A percentile compares a stretch with the other conserved stretches of the same genome.
phyloP scores from a whole-genome alignment of 768 basidiomycete species.

The Galerina sulciceps region DNA sequence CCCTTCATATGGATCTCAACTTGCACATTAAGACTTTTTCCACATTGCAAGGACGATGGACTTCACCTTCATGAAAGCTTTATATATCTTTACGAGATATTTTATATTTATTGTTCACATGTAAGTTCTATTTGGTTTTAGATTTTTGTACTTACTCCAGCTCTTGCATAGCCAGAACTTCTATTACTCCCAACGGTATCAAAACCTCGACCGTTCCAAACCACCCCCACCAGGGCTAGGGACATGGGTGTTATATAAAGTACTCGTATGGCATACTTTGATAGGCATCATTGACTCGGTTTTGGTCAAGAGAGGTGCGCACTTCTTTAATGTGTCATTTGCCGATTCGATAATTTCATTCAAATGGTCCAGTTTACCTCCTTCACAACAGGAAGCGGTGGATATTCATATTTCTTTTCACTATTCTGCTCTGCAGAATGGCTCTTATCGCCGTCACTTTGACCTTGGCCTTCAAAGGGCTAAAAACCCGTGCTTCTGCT shows the following conservation, averaged over 20 bases:
- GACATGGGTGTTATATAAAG: slow-evolving; percentile 6
- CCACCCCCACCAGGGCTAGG: slow-evolving; percentile 3
- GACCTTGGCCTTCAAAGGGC: neutral
- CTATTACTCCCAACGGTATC: neutral
- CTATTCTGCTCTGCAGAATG: neutral
- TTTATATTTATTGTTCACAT: slow-evolving; percentile 5
- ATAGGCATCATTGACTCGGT: neutral
- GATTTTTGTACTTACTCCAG: neutral
- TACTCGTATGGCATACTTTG: neutral
- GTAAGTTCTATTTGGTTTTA: neutral
- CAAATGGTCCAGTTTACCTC: neutral
- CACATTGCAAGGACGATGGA: neutral
- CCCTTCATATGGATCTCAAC: neutral
- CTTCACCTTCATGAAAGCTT: neutral
- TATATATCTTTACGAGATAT: slow-evolving; percentile 12
- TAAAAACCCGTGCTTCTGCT: neutral
- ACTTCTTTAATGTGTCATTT: neutral
- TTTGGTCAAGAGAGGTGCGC: slow-evolving; percentile 5
- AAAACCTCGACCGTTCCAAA: slow-evolving; percentile 1
- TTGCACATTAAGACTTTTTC: neutral
- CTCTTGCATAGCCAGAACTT: neutral
- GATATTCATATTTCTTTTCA: neutral
- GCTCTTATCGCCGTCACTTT: neutral
- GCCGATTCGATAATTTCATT: neutral
- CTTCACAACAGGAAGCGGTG: neutral